Base-by-base conservation (phyloP, 2,329 filamentous ascomycete species). In the Fusarium sp. region DNA sequence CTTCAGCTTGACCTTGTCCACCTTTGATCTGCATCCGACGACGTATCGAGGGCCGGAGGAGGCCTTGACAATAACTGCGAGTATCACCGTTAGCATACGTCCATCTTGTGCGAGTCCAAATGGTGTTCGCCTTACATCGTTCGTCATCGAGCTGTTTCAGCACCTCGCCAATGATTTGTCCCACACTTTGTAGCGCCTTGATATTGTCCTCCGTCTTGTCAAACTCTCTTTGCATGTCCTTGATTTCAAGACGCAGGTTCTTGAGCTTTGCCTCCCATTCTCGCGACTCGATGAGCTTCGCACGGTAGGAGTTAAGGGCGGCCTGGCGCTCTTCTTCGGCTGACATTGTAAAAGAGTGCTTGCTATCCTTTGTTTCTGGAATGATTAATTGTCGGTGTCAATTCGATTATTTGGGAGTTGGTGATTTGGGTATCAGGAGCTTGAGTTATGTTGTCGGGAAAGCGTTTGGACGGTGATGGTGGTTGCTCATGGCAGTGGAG, bases 191-290 rank as follows among this genome's bases (percentile, higher is more conserved):
- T 78, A 99, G 85, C 73, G 96, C 96, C 86, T 99, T 99, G 87
- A 99, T 98, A 84, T 98, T 98, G 74, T 99, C 97, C 81, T 99
- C 96, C 57, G 96, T 98, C 74, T 95, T 90, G 81, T 99, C 95
- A 78, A 94, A 99, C 77, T 98, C 94, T 79, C 92, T 94, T 80
- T 97, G 94, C 58, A 98, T 84, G 65, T 92, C 94, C 85, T 98
- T 99, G 82, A 99, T 98, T 75, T 98, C 96, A 83, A 97, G 85
- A 69, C 96, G 93, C 76, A 99, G 85, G 56, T 91, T 89, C 86
- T 98, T 99, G 67, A 99, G 89, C 87, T 98, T 99, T 55, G 95
- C 92, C 83, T 99, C 97, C 94, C 94, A 98, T 87, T 99, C 96
- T 82, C 97, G 90, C 76, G 97, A 97, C 82, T 99, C 95, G 78